Base-by-base conservation (phyloP, 2,329 filamentous ascomycete genomes). In the Venturia aucupariae region DNA sequence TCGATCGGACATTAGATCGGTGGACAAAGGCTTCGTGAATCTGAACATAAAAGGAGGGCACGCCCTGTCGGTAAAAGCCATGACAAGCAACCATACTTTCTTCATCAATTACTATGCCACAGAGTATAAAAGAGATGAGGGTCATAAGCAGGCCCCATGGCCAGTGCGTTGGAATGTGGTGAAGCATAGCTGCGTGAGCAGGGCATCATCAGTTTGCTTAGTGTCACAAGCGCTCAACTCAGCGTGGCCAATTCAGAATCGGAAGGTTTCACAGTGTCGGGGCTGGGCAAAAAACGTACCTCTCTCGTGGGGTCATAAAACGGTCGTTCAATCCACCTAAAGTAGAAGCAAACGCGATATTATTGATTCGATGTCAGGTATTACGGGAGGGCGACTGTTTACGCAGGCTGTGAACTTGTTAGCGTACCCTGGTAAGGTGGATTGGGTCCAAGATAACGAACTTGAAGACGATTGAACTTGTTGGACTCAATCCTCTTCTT, bases 171-270 rank as follows among this genome's bases (percentile, higher is more conserved):
- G 51, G 30, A 57, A 57, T 57, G 30, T 57, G 51, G 3, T 57
- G 15, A 57, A 57, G 51, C 51, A 57, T 35, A 57, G 27, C 51
- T 57, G 30, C 51, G 27, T 35, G 30, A 57, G 51, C 51, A 57
- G 27, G 27, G 51, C 30, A 17, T 57, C 51, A 57, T 57, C 51
- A 57, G 51, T 57, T 57, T 57, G 30, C 51, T 35, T 35, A 57
- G 51, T 57, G 51, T 57, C 27, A 57, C 51, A 57, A 57, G 51
- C 51, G 51, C 51, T 57, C 51, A 57, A 57, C 27, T 57, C 51
- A 57, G 27, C 30, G 51, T n/a, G 51, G 27, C 51, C 30, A 57
- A n/a, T 19, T 32, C 51, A 57, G 27, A 57, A 57, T n/a, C 51
- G 51, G 51, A 57, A 57, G 30, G 51, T 57, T 35, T 19, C 51